These are phyloP conservation scores for Pythium phragmiticola DNA, from an alignment of 352 stramenopile genomes.

Conservation along the genomic window DNA sequence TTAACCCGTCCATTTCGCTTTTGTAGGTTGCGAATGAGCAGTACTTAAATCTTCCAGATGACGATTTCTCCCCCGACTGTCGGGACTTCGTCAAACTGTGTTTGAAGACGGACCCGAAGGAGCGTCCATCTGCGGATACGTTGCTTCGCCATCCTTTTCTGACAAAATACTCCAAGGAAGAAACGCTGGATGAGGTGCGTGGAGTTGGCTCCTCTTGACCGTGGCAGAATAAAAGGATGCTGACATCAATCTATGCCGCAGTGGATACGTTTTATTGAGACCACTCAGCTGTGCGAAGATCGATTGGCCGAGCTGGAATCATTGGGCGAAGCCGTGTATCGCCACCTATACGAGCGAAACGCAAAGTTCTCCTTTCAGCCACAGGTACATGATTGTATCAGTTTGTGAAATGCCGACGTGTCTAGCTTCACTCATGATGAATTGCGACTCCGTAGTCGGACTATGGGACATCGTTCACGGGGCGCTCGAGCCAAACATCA, in stretches of 20 bases:
- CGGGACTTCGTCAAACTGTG: conserved; percentile 75
- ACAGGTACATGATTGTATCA: conserved; percentile 39
- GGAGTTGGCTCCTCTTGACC: too few relatives aligned
- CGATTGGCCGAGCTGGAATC: conserved; percentile 52
- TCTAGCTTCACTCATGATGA: background rate
- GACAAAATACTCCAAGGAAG: conserved; percentile 57
- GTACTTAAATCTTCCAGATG: conserved; percentile 58
- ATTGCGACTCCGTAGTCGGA: conserved; percentile 51
- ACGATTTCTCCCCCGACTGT: conserved; percentile 67
- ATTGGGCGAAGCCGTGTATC: conserved; percentile 73
- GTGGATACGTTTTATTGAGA: conserved; percentile 68
- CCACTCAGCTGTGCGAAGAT: conserved; percentile 59
- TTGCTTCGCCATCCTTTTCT: conserved; percentile 77
- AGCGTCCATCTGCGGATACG: conserved; percentile 59
- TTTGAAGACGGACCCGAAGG: conserved; percentile 59
- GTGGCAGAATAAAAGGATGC: background rate
- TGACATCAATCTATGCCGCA: conserved; percentile 17
- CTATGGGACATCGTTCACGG: conserved; percentile 75
- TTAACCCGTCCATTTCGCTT: background rate
- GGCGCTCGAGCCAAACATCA: conserved; percentile 51
- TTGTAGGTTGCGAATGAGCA: conserved; percentile 76
- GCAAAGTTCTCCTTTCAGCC: conserved; percentile 75
- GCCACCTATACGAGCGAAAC: conserved; percentile 73
- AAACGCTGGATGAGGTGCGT: conserved; percentile 62
- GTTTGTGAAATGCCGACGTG: background rate